A percentile compares a stretch with the other conserved stretches of the same genome.
These are phyloP conservation scores for Macrocybe gigantea DNA, from an alignment of 768 basidiomycete species.

Conservation along the genomic window DNA sequence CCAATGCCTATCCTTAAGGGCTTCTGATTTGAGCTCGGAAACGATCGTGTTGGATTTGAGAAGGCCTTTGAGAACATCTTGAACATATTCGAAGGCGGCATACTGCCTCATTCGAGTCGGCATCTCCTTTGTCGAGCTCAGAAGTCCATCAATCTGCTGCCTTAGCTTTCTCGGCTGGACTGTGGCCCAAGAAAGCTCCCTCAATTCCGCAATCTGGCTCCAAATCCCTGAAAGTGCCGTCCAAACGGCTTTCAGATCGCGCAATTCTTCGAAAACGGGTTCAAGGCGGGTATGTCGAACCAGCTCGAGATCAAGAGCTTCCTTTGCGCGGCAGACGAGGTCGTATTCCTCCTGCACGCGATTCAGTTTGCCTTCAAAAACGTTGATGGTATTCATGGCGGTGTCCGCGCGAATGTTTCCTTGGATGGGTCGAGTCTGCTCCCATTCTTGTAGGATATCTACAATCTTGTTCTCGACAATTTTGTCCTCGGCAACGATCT, in stretches of 20 bases:
- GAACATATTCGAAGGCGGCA: slow-evolving; percentile 96
- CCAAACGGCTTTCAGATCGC: slow-evolving; percentile 98
- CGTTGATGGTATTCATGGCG: slow-evolving; percentile 93
- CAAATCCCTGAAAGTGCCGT: slow-evolving; percentile 96
- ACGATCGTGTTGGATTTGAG: slow-evolving; percentile 88
- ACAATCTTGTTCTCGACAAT: slow-evolving; percentile 94
- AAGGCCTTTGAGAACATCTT: slow-evolving; percentile 79
- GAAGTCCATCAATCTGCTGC: slow-evolving; percentile 86
- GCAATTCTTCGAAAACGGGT: slow-evolving; percentile 91
- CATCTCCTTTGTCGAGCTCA: slow-evolving; percentile 97
- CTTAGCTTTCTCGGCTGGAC: slow-evolving; percentile 93
- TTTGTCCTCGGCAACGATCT: slow-evolving; percentile 99
- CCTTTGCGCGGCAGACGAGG: slow-evolving; percentile 92
- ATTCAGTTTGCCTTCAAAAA: slow-evolving; percentile 87
- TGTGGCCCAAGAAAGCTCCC: slow-evolving; percentile 86
- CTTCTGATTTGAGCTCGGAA: slow-evolving; percentile 95
- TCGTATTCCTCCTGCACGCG: slow-evolving; percentile 94
- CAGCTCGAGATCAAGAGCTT: slow-evolving; percentile 91
- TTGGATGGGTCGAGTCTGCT: slow-evolving; percentile 92
- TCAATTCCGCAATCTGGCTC: slow-evolving; percentile 85
- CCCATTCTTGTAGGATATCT: slow-evolving; percentile 91
- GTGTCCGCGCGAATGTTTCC: slow-evolving; percentile 95
- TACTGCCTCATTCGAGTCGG: slow-evolving; percentile 99
- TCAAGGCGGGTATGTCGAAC: slow-evolving; percentile 86
- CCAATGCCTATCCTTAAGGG: slow-evolving; percentile 97